These are phyloP conservation scores for Colletotrichum sp. DNA, from an alignment of 2,329 filamentous ascomycete species.

Conservation along the genomic window DNA sequence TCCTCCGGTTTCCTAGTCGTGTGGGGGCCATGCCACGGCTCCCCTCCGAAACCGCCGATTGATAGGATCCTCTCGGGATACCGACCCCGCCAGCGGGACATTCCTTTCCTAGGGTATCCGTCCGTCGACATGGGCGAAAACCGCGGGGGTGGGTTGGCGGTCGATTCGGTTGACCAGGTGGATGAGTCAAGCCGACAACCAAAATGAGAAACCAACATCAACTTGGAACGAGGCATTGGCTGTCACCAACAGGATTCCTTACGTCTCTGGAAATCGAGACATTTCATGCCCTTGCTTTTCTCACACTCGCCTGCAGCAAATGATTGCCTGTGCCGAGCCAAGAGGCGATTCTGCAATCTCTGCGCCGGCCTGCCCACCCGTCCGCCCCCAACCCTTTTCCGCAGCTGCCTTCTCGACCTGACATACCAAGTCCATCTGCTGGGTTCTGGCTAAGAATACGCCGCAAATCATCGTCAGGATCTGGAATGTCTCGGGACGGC, in stretches of 20 bases:
- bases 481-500: constrained; percentile 4
- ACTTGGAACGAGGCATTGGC: neutral
- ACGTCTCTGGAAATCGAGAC: neutral
- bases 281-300: neutral
- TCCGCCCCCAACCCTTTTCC: neutral
- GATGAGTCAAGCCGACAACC: constrained; percentile 1
- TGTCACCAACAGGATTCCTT: neutral
- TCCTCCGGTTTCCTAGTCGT: neutral
- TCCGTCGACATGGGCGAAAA: neutral
- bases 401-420: neutral
- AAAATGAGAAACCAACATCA: constrained; percentile 8
- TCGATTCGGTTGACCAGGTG: neutral
- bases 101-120: neutral
- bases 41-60: constrained; percentile 9
- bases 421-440: neutral
- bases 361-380: neutral
- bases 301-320: neutral
- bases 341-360: constrained; percentile 5
- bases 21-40: constrained; percentile 1
- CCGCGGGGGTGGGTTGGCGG: constrained; percentile 9
- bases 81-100: constrained; percentile 5
- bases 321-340: neutral
- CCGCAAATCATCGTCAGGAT: neutral
- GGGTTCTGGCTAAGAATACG: neutral
- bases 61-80: neutral